phyloP scores from a whole-genome alignment of 140 eudicot genomes.

The Stevia rebaudiana region DNA sequence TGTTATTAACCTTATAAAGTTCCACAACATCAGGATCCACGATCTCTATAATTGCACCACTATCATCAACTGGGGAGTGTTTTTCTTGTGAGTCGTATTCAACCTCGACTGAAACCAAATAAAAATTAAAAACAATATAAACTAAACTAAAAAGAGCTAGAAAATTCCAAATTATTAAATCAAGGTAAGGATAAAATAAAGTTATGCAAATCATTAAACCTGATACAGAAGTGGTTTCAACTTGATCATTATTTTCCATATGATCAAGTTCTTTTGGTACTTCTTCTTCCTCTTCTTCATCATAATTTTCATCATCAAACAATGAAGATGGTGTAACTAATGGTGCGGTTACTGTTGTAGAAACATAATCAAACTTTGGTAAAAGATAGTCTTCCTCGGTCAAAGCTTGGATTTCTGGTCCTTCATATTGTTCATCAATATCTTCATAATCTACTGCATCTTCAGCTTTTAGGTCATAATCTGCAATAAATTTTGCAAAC shows the following conservation, averaged over 20 bases:
- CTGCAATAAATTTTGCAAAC: conserved; percentile 30
- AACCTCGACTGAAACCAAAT: conserved; percentile 33
- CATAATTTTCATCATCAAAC: conserved; percentile 94
- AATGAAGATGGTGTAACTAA: conserved; percentile 43
- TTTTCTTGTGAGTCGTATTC: conserved; percentile 33
- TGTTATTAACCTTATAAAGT: conserved; percentile 39
- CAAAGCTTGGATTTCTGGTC: conserved; percentile 83
- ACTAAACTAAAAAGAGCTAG: neutral
- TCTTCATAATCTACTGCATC: conserved; percentile 98
- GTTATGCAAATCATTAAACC: conserved; percentile 33
- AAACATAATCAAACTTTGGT: conserved; percentile 61
- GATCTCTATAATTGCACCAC: conserved; percentile 31
- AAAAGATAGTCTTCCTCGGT: conserved; percentile 87
- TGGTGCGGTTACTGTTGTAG: conserved; percentile 46
- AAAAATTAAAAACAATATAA: neutral
- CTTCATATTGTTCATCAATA: conserved; percentile 91
- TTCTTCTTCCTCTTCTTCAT: conserved; percentile 44
- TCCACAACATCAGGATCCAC: conserved; percentile 38
- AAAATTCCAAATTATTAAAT: neutral
- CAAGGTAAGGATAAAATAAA: conserved; percentile 3
- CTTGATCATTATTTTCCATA: conserved; percentile 38
- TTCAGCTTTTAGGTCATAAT: conserved; percentile 89
- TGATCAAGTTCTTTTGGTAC: conserved; percentile 40
- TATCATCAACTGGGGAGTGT: conserved; percentile 38
- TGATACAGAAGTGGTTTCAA: conserved; percentile 33